phyloP scores from a whole-genome alignment of 2,329 filamentous ascomycete genomes.

The Xylaria sp. region DNA sequence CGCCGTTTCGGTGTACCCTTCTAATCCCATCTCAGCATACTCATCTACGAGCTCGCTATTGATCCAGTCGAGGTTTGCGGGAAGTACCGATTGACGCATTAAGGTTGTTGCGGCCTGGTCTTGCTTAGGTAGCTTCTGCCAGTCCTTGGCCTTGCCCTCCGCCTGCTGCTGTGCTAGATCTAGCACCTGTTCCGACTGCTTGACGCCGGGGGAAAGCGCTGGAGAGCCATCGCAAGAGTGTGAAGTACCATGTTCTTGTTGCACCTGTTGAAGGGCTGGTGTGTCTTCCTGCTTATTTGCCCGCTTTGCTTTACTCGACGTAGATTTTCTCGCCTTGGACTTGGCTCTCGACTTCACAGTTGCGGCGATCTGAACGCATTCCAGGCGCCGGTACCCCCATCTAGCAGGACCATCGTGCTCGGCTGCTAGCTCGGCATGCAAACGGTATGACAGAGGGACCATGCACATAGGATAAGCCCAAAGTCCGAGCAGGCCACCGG shows the following conservation, averaged over 20 bases:
- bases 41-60: conserved; percentile 70
- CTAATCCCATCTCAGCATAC: conserved; percentile 83
- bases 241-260: conserved; percentile 7
- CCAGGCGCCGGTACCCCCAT: conserved; percentile 88
- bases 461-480: conserved; percentile 92
- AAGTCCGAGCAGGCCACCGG: conserved; percentile 86
- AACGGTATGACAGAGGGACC: conserved; percentile 84
- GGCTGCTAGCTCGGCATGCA: conserved; percentile 85
- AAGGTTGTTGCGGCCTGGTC: conserved; percentile 60
- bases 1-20: conserved; percentile 78
- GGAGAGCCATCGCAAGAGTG: conserved; percentile 4
- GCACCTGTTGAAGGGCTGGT: conserved; percentile 9
- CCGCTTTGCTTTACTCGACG: conserved; percentile 40
- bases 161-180: conserved; percentile 37
- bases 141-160: conserved; percentile 60
- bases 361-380: conserved; percentile 71
- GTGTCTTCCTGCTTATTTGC: conserved; percentile 48
- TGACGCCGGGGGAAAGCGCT: conserved; percentile 2
- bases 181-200: conserved; percentile 30
- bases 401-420: conserved; percentile 80
- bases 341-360: conserved; percentile 44
- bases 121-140: conserved; percentile 72
- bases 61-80: conserved; percentile 87
- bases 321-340: conserved; percentile 44
- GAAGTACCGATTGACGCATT: conserved; percentile 70